These are phyloP conservation scores for Cryptococcus jaspeensis DNA, from an alignment of 1,284 basidiomycete genomes.

Conservation along the genomic window DNA sequence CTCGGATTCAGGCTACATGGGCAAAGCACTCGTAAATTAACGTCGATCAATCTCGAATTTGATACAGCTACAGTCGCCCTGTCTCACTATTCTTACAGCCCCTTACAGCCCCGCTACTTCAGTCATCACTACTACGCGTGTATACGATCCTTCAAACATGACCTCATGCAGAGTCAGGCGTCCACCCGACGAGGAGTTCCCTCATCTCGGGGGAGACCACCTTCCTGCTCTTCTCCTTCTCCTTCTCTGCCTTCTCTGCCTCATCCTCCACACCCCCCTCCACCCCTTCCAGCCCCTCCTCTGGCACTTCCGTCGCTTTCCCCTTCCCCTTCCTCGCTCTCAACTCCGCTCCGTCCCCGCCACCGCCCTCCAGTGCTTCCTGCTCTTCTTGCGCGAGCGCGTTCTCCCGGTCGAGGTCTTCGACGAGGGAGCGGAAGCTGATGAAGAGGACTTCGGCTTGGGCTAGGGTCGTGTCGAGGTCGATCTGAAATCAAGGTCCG, in stretches of 20 bases:
- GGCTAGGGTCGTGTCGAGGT: slow-evolving; percentile 82
- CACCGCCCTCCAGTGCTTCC: not conserved
- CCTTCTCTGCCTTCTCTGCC: not conserved
- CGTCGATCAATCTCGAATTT: too few species aligned
- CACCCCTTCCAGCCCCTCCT: not conserved
- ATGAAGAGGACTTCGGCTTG: slow-evolving; percentile 90
- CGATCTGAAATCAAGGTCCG: too few species aligned
- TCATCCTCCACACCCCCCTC: slow-evolving; percentile 7
- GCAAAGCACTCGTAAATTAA: too few species aligned
- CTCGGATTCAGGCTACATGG: too few species aligned
- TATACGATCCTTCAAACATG: too few species aligned
- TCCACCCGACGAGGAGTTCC: slow-evolving; percentile 19
- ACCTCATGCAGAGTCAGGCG: not conserved
- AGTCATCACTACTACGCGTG: not conserved
- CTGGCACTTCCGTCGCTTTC: not conserved
- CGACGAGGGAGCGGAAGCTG: slow-evolving; percentile 59
- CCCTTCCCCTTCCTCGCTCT: slow-evolving; percentile 2
- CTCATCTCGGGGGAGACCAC: slow-evolving; percentile 19
- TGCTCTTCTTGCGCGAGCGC: slow-evolving; percentile 5
- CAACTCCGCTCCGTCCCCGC: not conserved
- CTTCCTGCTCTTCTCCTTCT: slow-evolving; percentile 12
- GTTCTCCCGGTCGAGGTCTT: slow-evolving; percentile 67
- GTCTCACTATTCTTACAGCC: not conserved
- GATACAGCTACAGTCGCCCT: too few species aligned
- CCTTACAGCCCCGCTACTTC: not conserved